Conservation (phyloP, 2,329 filamentous ascomycete genomes). For the Pyrenochaeta sp. region DNA sequence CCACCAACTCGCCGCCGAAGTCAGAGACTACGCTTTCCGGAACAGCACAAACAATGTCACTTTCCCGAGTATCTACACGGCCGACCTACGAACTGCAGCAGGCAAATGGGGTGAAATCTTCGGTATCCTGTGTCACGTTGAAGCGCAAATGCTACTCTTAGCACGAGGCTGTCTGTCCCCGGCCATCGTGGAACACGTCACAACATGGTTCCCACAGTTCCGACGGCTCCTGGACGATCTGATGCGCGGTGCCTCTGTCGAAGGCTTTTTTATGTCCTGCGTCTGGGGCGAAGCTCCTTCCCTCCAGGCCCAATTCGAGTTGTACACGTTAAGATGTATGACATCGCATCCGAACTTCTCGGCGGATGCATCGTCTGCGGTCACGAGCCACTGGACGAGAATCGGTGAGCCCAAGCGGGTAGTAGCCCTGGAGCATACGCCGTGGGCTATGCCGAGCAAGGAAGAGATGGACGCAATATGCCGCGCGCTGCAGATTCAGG, state of each 20-base stretch:
- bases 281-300: background rate
- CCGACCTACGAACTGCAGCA: background rate
- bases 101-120: background rate
- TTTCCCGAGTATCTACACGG: background rate
- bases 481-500: no score
- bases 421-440: background rate
- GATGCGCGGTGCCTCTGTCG: background rate
- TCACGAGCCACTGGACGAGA: no score
- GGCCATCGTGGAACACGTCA: no score
- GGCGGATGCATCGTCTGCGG: no score
- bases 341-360: no score
- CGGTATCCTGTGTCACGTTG: background rate
- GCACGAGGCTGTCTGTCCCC: no score
- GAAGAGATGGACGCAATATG: background rate
- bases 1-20: background rate
- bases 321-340: background rate
- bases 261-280: background rate
- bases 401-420: no score
- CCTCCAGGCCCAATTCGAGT: background rate
- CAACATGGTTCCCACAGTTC: background rate
- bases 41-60: background rate
- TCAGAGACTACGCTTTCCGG: background rate
- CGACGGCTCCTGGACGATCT: background rate
- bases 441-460: background rate
- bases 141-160: background rate